Evolutionary conservation across 257 asterid genomes (phyloP), one percentile per base, ranked within the genome.

Genomic region (Oldenlandia corymbosa): DNA sequence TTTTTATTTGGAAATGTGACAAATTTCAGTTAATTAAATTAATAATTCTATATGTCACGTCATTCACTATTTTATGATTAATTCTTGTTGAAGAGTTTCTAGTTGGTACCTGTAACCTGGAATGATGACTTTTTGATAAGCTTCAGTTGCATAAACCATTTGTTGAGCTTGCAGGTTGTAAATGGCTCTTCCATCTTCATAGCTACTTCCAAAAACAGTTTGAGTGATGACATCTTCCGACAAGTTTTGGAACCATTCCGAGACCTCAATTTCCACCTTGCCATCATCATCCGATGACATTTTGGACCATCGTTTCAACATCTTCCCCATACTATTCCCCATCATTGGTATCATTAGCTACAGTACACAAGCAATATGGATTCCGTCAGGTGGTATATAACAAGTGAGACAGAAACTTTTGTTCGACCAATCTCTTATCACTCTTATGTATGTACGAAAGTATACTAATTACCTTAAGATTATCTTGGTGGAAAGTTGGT

Each of bases 311-410:
- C 71, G 64, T 57, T 62, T 62, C 53, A 92, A 65, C 51, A 87
- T 85, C 14, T 68, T 81, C 27, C 67, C 88, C 84, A 92, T 72
- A 71, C 84, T 87, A 50, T 80, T 78, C 5, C 64, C 90, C 95
- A 89, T 85, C 78, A 53, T 67, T 8, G 96, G 95, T 17, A 89
- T 81, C 97, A 89, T 87, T 50, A 85, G 75, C 98, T 91, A 24
- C 30, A 45, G n/a, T n/a, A n/a, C n/a, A n/a, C n/a, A n/a, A n/a
- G n/a, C n/a, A n/a, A n/a, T n/a, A n/a, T n/a, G n/a, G n/a, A n/a
- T n/a, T n/a, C n/a, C n/a, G n/a, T n/a, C n/a, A n/a, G n/a, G n/a
- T n/a, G n/a, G n/a, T n/a, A n/a, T n/a, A n/a, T n/a, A n/a, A n/a
- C n/a, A n/a, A n/a, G n/a, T n/a, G n/a, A n/a, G n/a, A n/a, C n/a